Evolutionary conservation across 2,329 filamentous ascomycete genomes (phyloP), one percentile per base, ranked within the genome.

Genomic region (Raffaelea ambrosiae): DNA sequence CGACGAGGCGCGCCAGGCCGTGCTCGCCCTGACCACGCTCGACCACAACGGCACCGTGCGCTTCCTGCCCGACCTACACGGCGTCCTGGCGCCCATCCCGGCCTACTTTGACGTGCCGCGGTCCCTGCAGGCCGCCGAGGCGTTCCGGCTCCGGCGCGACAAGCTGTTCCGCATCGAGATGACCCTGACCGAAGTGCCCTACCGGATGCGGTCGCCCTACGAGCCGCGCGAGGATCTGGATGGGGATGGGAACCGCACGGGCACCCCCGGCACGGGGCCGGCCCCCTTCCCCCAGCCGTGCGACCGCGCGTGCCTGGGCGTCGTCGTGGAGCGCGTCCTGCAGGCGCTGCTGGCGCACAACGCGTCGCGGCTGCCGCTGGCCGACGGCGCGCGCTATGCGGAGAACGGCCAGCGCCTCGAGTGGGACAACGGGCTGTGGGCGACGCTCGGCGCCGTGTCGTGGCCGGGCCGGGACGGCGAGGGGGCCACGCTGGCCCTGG

Each of bases 321-420:
- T 47, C 23, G 44, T 50, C 3, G 29, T 55, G 5, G 45, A 50
- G 13, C 46, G 47, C 16, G 49, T 58, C 9, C 41, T 58, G n/a
- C 40, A 50, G 38, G 48, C 52, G 13, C 36, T 58, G 36, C 46
- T 53, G n/a, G 40, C 50, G n/a, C 49, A 55, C 35, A 49, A 53
- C 13, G 36, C 44, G 23, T 49, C 50, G 4, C 47, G 40, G 3
- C 29, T 58, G 21, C 53, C 52, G 9, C 47, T 56, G 33, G 51
- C 54, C 5, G 48, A 50, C 21, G 51, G 48, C n/a, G 47, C 48
- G 19, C 53, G 42, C 8, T 56, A 56, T 33, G 53, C 54, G 0
- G 55, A 58, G 23, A 58, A 58, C 40, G 55, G 55, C 5, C 55
- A 58, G 31, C 53, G 55, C 35, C 46, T 58, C n/a, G 50, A 51